Conservation (phyloP, 2,329 filamentous ascomycete species). For the Beauveria australis region DNA sequence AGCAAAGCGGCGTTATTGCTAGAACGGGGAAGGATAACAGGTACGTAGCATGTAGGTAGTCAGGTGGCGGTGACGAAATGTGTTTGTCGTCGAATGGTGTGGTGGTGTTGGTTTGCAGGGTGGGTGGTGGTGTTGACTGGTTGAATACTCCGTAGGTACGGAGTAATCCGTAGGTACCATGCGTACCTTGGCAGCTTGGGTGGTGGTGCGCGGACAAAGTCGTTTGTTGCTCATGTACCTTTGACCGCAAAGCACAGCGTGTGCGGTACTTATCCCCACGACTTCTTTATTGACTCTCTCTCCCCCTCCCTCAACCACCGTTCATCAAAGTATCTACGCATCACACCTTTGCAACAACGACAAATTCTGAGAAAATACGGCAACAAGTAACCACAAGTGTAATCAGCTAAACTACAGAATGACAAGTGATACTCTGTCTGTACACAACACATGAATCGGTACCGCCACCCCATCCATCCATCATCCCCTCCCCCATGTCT, state of each 20-base stretch:
- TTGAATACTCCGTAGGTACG: not conserved
- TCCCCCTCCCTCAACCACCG: not conserved
- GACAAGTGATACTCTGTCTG: no score
- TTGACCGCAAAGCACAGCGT: not conserved
- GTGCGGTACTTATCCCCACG: not conserved
- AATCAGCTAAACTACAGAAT: no score
- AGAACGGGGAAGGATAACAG: not conserved
- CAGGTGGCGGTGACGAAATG: slow-evolving; percentile 5
- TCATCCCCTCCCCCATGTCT: not conserved
- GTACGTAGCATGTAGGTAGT: not conserved
- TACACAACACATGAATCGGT: no score
- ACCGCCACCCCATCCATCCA: no score
- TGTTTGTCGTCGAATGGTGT: not conserved
- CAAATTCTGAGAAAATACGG: no score
- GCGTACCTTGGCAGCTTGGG: no score
- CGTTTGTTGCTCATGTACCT: not conserved
- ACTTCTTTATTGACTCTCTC: not conserved
- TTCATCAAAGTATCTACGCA: no score
- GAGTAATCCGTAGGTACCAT: no score
- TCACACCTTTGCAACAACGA: no score
- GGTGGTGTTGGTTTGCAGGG: not conserved
- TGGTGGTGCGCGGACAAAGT: no score
- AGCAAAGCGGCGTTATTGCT: no score
- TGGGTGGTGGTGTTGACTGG: not conserved
- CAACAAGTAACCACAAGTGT: no score